Conservation (phyloP, 805 yeast genomes). For the Diddensiella transvaalensis region DNA sequence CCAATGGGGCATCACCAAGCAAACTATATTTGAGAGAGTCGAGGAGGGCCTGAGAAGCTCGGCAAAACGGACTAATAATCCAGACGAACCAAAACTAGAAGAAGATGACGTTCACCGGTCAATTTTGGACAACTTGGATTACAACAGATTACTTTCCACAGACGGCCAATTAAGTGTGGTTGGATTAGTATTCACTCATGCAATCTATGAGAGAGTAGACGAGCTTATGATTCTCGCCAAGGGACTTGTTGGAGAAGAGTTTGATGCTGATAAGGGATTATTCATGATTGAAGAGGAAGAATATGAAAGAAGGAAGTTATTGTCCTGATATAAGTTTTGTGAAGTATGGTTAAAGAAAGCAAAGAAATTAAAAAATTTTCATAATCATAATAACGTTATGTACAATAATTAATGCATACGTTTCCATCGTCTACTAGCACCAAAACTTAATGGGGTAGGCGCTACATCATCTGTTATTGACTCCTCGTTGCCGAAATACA, state of each 20-base stretch:
- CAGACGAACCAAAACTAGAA: constrained; percentile 10
- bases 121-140: constrained; percentile 11
- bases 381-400: too few species aligned
- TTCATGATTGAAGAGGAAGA: constrained; percentile 1
- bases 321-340: too few species aligned
- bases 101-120: neutral
- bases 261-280: constrained; percentile 23
- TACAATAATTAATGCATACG: neutral
- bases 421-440: neutral
- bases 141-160: constrained; percentile 10
- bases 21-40: neutral
- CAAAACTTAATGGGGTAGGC: neutral
- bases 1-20: constrained; percentile 9
- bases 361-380: too few species aligned
- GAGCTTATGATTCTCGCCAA: constrained; percentile 30
- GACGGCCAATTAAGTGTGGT: constrained; percentile 27
- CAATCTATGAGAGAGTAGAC: constrained; percentile 33
- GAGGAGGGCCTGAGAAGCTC: constrained; percentile 1
- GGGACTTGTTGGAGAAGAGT: constrained; percentile 36
- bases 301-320: neutral
- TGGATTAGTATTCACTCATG: constrained; percentile 27
- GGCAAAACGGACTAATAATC: neutral
- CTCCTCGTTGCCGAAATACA: constrained; percentile 74
- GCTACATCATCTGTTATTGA: neutral
- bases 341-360: too few species aligned